Conservation (phyloP, 2,329 filamentous ascomycete species). For the Diaporthe longicolla region DNA sequence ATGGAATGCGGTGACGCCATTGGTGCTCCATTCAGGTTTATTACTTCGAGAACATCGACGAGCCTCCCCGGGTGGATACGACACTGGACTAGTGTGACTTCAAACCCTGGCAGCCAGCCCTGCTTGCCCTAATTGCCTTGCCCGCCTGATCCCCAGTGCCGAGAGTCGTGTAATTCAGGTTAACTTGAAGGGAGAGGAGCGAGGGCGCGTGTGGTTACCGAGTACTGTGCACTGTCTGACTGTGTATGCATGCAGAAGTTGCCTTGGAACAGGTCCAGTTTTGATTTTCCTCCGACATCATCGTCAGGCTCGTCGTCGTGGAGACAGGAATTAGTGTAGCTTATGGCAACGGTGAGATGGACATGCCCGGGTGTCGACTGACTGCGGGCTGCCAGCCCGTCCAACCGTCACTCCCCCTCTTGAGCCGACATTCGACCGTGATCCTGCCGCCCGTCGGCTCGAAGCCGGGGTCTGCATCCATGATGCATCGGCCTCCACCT, state of each 20-base stretch:
- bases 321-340: slow-evolving; percentile 35
- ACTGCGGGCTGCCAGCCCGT: background rate
- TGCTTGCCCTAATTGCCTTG: background rate
- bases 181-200: background rate
- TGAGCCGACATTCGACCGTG: slow-evolving; percentile 3
- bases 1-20: slow-evolving; percentile 35
- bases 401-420: background rate
- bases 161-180: slow-evolving; percentile 6
- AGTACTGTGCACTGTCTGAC: background rate
- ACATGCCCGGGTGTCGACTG: background rate
- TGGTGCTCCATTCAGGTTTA: slow-evolving; percentile 25
- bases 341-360: background rate
- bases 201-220: background rate
- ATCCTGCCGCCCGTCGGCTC: slow-evolving; percentile 19
- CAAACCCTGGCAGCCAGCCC: slow-evolving; percentile 19
- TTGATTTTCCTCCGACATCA: slow-evolving; percentile 4
- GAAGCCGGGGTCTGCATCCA: slow-evolving; percentile 33
- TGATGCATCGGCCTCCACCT: slow-evolving; percentile 18
- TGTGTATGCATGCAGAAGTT: background rate
- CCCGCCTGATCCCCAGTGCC: slow-evolving; percentile 6
- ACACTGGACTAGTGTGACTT: slow-evolving; percentile 3
- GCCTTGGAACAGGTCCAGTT: background rate
- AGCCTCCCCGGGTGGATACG: slow-evolving; percentile 21
- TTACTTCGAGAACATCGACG: slow-evolving; percentile 38
- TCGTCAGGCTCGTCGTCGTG: slow-evolving; percentile 38